Base-by-base conservation (phyloP, 768 basidiomycete genomes). In the Mrakia blollopis region DNA sequence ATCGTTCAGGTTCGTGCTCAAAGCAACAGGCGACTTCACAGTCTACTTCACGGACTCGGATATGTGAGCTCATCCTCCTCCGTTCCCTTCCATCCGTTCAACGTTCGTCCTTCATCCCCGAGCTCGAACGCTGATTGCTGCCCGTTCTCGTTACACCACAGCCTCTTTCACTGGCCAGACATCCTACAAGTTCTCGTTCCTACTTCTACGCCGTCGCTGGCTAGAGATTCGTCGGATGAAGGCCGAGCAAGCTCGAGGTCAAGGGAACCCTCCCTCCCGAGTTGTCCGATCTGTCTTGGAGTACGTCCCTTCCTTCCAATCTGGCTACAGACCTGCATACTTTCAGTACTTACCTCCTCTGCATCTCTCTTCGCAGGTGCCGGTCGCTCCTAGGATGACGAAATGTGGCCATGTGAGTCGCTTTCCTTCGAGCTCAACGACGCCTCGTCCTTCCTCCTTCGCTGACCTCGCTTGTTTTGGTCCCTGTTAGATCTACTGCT, bases 391-490 rank as follows among this genome's bases (percentile, higher is more conserved):
- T 28, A 23, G 60, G 16, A 94, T 94, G 90, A 98, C 95, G 32
- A 96, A 93, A 86, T 98, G 95, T 80, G 96, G 95, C 68, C 97
- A 99, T 88, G 94, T 96, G 80, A 85, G 92, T 90, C n/a, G 77
- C 75, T 44, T 37, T 79, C 4, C 78, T 82, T 9, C 79, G 81
- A 73, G 80, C 57, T 41, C 16, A 32, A 28, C 57, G n/a, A 5
- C 50, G 9, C 1, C 30, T 9, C 37, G n/a, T 14, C 35, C 32
- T 25, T 32, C 44, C 14, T n/a, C 25, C 7, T 37, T 41, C 28
- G 69, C 72, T n/a, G 32, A 72, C 11, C 30, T 23, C 41, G 2
- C 52, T 11, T 14, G 13, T 30, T 37, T 28, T 37, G 18, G 32
- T 30, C 10, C 23, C 25, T 44, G 18, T 47, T 57, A 77, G 70